Conservation (phyloP, 768 basidiomycete genomes). For the Lactarius sanguifluus region DNA sequence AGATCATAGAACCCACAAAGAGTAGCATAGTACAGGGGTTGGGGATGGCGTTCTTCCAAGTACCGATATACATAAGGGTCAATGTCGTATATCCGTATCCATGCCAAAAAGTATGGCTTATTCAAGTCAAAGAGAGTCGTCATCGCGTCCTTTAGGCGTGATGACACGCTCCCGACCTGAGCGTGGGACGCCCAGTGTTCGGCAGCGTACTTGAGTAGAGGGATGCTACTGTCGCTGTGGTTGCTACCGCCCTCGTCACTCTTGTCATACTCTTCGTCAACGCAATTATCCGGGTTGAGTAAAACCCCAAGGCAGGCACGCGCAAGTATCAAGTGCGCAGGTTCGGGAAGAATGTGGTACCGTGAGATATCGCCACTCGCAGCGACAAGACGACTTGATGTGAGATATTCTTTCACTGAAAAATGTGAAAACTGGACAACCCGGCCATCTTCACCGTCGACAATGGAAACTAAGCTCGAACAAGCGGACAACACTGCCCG, state of each 20-base stretch:
- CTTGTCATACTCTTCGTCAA: background rate
- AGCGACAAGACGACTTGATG: background rate
- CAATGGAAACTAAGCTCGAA: background rate
- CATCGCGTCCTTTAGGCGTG: background rate
- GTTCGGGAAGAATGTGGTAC: background rate
- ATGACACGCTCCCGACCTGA: background rate
- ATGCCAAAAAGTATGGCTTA: background rate
- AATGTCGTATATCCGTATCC: background rate
- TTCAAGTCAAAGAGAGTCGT: background rate
- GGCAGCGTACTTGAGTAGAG: background rate
- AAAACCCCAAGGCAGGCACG: background rate
- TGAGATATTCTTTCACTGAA: background rate
- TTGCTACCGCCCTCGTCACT: background rate
- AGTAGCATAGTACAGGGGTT: background rate
- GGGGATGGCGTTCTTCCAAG: too few relatives aligned
- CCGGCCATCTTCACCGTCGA: background rate
- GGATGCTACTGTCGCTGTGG: background rate
- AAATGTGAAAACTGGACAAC: background rate
- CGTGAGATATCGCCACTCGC: background rate
- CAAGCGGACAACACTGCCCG: background rate
- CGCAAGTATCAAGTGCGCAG: background rate
- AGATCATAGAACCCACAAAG: background rate
- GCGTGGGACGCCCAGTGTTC: background rate
- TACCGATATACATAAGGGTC: too few relatives aligned
- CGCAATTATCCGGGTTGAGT: background rate